Conservation (phyloP, 164 flowering plant species). For the Aristolochia californica region DNA sequence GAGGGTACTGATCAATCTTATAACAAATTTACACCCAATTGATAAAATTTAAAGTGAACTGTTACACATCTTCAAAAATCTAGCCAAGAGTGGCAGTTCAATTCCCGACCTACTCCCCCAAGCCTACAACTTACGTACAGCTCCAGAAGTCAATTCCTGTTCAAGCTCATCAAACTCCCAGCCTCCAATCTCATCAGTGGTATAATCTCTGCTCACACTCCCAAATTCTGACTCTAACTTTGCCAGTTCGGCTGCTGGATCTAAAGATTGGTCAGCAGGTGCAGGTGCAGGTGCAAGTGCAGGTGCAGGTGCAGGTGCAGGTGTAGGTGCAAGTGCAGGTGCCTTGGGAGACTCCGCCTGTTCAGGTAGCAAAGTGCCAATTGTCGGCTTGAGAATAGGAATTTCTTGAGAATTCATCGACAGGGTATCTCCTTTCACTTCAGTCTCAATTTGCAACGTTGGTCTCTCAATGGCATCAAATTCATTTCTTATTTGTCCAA, state of each 20-base stretch:
- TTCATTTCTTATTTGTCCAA: conserved; percentile 54
- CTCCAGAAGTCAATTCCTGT: conserved; percentile 49
- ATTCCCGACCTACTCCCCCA: neutral
- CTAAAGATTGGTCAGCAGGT: conserved; percentile 33
- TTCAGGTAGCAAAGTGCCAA: conserved; percentile 2
- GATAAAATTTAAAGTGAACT: neutral
- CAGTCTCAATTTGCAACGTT: conserved; percentile 51
- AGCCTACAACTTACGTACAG: too few relatives aligned
- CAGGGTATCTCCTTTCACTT: conserved; percentile 25
- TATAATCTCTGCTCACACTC: conserved; percentile 47
- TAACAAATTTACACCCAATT: conserved; percentile 1
- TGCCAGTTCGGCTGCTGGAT: conserved; percentile 76
- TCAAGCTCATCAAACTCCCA: conserved; percentile 99
- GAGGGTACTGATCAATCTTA: too few relatives aligned
- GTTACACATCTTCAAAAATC: neutral
- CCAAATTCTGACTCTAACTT: conserved; percentile 92
- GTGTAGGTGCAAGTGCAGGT: neutral
- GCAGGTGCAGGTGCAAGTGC: conserved; percentile 8
- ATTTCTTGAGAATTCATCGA: conserved; percentile 19
- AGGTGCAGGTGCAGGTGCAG: neutral
- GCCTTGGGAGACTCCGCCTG: conserved; percentile 9
- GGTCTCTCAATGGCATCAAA: conserved; percentile 88
- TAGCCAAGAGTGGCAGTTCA: neutral
- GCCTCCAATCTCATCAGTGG: conserved; percentile 67
- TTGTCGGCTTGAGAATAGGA: conserved; percentile 5